Base-by-base conservation (phyloP, 352 stramenopile species). In the Pythium dissimile region DNA sequence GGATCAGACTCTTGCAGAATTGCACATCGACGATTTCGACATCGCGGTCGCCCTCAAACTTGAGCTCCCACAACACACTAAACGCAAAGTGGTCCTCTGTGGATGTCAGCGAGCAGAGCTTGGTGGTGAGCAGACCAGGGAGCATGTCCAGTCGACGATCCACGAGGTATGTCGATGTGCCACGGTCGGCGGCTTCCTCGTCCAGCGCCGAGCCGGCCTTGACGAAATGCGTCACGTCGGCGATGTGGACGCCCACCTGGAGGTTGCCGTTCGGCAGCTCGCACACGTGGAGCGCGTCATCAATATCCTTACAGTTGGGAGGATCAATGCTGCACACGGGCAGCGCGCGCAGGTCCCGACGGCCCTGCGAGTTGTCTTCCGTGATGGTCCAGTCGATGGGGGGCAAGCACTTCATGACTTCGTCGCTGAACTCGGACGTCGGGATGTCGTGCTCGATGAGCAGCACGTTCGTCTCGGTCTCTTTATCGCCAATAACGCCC, bases 161-260 rank as follows among this genome's bases (percentile, higher is more conserved):
- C n/a, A 99, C 97, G 11, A 99, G 83, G 71, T 99, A 99, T 2
- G 96, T 99, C 21, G 95, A 98, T 15, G 97, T 99, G 16, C 80
- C 86, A 54, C 88, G 84, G 43, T 94, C 78, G 5, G 77, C 84
- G 8, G 88, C 89, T 67, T 99, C 97, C 62, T 97, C 74, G 64
- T 99, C 97, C 18, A 99, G 83, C 8, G 96, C 77, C 26, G 76
- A 96, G 18, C 89, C 95, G 13, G 95, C 79, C 24, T 88, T 79
- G 21, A 99, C 96, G 72, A 99, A 99, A 71, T 99, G 94, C 48
- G 95, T 98, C 9, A 99, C 97, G 68, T 99, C 97, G 5, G 97
- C 97, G 76, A 99, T 99, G 68, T 99, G 97, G 15, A 99, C 96
- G 12, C 97, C 97, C 7, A 98, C 82, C 48, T 98, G 84, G 49